These are phyloP conservation scores for Xerocomus spinulosus DNA, from an alignment of 768 basidiomycete species.

Conservation along the genomic window DNA sequence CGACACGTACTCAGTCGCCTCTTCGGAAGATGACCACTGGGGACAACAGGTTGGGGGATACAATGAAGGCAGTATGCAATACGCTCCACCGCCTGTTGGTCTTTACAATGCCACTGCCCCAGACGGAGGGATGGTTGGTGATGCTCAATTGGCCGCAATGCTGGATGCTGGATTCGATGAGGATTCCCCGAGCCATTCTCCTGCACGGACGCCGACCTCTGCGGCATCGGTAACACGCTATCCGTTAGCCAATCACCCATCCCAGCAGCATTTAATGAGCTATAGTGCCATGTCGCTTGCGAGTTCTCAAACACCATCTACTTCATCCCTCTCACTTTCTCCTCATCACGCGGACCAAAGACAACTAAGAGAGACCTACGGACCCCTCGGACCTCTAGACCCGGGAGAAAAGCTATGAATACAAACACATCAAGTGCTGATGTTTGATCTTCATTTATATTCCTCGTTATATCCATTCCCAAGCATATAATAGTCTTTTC, in stretches of 20 bases:
- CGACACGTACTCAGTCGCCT: conserved; percentile 74
- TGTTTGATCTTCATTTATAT: conserved; percentile 29
- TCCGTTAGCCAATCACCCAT: conserved; percentile 56
- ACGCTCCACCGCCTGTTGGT: conserved; percentile 81
- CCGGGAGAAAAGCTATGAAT: conserved; percentile 49
- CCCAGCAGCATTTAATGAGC: conserved; percentile 33
- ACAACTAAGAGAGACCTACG: conserved; percentile 37
- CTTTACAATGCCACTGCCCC: conserved; percentile 42
- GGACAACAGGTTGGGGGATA: conserved; percentile 93
- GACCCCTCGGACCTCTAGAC: conserved; percentile 57
- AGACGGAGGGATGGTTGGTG: conserved; percentile 47
- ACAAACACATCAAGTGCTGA: conserved; percentile 19
- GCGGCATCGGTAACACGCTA: conserved; percentile 48
- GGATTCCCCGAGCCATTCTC: conserved; percentile 49
- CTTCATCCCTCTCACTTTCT: conserved; percentile 32
- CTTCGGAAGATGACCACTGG: conserved; percentile 95
- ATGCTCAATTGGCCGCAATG: conserved; percentile 86
- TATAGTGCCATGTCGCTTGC: conserved; percentile 49
- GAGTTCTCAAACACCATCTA: conserved; percentile 22
- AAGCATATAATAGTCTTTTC: conserved; percentile 2
- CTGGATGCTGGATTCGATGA: conserved; percentile 83
- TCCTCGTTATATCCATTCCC: background rate
- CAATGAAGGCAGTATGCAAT: conserved; percentile 77
- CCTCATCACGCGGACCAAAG: conserved; percentile 33
- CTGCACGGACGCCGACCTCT: conserved; percentile 30